Base-by-base conservation (phyloP, 495 filamentous ascomycete species). In the Penicillium arizonense region DNA sequence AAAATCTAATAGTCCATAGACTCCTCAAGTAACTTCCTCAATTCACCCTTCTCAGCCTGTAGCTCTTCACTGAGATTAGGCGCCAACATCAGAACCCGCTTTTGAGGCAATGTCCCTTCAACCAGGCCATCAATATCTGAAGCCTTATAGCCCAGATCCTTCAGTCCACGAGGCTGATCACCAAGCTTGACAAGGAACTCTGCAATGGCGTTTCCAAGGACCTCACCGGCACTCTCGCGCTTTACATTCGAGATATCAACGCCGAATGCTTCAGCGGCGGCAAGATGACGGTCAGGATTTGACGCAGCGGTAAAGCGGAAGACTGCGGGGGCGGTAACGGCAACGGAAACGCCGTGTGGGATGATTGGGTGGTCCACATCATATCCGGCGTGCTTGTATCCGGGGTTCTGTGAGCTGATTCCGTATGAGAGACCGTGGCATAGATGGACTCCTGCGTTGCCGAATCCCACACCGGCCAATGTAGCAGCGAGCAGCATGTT, bases 391-490 rank as follows among this genome's bases (percentile, higher is more conserved):
- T 98, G 94, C 61, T 83, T 83, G 67, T 97, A 96, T 6, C 85
- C 88, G 0, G 90, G 91, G 63, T 97, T 97, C 65, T 95, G 91
- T 34, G 90, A 87, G 21, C 89, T 92, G 58, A 97, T 94, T 5
- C 93, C 93, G 67, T 98, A 98, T 34, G 84, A 89, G 91, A 97
- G 96, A 50, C 92, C 94, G 64, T 98, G 94, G 72, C 94, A 98
- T 5, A 98, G 77, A 73, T 98, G 94, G 2, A 98, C 94, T 34
- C 94, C 94, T 1, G 94, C 94, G 65, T 98, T 98, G 23, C 94
- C 94, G 70, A 97, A 98, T 0, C 94, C 94, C 2, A 98, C 90
- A 12, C 94, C 94, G 0, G 94, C 94, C 1, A 98, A 74, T 0
- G 94, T 97, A 0, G 93, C 90, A 3, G 94, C 94, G 9, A 97